A percentile compares a stretch with the other conserved stretches of the same genome.
These are phyloP conservation scores for Elsinoe batatas DNA, from an alignment of 2,329 filamentous ascomycete species.

Conservation along the genomic window DNA sequence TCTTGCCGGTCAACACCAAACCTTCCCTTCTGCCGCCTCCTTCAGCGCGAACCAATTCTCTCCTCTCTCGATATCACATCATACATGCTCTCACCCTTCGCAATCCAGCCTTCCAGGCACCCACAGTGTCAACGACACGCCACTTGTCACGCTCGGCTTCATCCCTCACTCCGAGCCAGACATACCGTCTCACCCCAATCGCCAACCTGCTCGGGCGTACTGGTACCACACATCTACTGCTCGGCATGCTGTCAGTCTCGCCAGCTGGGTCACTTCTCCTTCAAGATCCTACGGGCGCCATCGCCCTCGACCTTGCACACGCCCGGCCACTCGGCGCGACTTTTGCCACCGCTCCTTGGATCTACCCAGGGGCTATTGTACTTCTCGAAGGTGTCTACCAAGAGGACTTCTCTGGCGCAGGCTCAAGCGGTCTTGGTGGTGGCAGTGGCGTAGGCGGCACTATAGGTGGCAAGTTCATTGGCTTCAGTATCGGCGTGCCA, in stretches of 20 bases:
- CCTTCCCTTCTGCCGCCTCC: constrained; percentile 55
- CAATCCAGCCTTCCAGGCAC: constrained; percentile 85
- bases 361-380: constrained; percentile 91
- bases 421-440: constrained; percentile 50
- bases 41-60: constrained; percentile 72
- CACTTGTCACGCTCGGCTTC: constrained; percentile 51
- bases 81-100: constrained; percentile 85
- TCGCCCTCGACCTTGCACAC: constrained; percentile 71
- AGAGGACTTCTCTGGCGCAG: constrained; percentile 67
- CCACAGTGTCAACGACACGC: constrained; percentile 54
- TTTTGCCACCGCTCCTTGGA: constrained; percentile 72
- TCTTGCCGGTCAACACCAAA: constrained; percentile 52
- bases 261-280: constrained; percentile 75
- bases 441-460: constrained; percentile 77
- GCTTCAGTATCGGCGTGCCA: constrained; percentile 82
- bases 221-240: constrained; percentile 72
- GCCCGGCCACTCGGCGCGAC: constrained; percentile 63
- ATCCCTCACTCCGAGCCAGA: constrained; percentile 46
- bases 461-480: constrained; percentile 85
- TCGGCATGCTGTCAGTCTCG: constrained; percentile 71
- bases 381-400: constrained; percentile 94
- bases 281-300: constrained; percentile 79
- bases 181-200: constrained; percentile 83
- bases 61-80: constrained; percentile 83
- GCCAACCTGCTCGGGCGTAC: constrained; percentile 65